Conservation (phyloP, 805 yeast genomes). For the Cyberlindnera suaveolens region DNA sequence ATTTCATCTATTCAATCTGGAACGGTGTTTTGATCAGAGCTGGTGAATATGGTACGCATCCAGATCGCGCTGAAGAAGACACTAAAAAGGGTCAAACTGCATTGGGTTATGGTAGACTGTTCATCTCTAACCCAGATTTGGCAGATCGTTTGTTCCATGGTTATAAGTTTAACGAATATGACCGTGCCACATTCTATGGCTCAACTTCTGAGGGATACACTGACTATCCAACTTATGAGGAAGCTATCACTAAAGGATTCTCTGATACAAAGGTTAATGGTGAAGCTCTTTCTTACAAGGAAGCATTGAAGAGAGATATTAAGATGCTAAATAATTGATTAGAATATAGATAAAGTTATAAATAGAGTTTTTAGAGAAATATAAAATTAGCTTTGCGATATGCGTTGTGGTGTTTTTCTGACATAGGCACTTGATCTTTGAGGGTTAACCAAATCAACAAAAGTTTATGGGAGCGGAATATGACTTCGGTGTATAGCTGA, state of each 20-base stretch:
- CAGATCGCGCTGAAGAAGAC: conserved; percentile 9
- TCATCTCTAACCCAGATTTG: conserved; percentile 36
- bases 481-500: no score
- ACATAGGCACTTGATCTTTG: no score
- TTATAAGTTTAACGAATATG: conserved; percentile 28
- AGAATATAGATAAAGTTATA: no score
- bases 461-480: no score
- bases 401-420: no score
- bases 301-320: no score
- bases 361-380: no score
- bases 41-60: conserved; percentile 13
- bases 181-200: conserved; percentile 33
- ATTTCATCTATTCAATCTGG: conserved; percentile 37
- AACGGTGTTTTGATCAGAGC: conserved; percentile 33
- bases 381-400: no score
- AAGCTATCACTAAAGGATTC: conserved; percentile 7
- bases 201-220: conserved; percentile 29
- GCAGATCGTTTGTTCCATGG: conserved; percentile 30
- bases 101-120: conserved; percentile 36
- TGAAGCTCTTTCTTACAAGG: no score
- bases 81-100: conserved; percentile 5
- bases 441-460: no score
- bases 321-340: no score
- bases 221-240: conserved; percentile 23
- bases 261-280: not conserved